phyloP scores from a whole-genome alignment of 2,329 filamentous ascomycete genomes.

The Didymella segeticola region DNA sequence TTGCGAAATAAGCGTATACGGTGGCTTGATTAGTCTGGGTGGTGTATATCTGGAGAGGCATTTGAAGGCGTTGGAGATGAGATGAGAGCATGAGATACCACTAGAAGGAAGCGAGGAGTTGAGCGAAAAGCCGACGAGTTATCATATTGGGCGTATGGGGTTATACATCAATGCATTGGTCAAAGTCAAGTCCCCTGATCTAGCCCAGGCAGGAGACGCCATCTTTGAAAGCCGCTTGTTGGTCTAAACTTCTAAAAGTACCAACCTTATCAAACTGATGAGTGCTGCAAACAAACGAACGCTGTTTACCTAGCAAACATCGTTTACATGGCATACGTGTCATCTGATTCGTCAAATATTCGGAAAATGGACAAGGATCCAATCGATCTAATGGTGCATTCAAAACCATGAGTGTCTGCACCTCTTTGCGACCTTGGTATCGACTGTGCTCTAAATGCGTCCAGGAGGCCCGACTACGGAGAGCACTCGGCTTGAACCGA shows the following conservation, averaged over 20 bases:
- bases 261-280: no score
- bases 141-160: slow-evolving; percentile 12
- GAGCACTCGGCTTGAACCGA: background rate
- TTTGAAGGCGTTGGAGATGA: slow-evolving; percentile 20
- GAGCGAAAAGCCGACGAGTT: slow-evolving; percentile 3
- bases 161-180: slow-evolving; percentile 8
- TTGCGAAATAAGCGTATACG: slow-evolving; percentile 30
- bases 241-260: no score
- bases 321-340: no score
- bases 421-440: no score
- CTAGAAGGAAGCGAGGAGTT: slow-evolving; percentile 15
- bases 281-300: no score
- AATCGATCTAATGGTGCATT: no score
- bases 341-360: no score
- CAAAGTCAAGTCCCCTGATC: background rate
- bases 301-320: no score
- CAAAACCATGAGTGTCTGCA: no score
- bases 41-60: slow-evolving; percentile 5
- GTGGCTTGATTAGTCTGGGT: background rate
- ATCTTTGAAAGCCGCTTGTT: no score
- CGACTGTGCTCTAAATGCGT: background rate
- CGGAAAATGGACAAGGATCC: no score
- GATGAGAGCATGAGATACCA: slow-evolving; percentile 33
- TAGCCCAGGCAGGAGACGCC: background rate
- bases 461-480: background rate